phyloP scores from a whole-genome alignment of 2,329 filamentous ascomycete species.

The Pseudogymnoascus sp. region DNA sequence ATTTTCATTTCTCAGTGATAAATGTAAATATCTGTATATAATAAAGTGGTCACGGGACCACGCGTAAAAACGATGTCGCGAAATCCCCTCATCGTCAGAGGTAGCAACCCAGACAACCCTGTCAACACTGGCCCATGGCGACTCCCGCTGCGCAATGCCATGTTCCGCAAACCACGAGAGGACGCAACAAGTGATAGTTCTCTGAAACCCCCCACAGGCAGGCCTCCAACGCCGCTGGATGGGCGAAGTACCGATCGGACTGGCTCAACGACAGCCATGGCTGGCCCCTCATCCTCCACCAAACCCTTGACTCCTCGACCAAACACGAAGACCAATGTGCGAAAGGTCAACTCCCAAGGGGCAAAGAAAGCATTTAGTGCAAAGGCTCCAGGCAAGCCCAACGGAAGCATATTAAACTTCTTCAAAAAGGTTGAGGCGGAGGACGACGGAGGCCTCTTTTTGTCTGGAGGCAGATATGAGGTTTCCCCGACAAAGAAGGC shows the following conservation, averaged over 20 bases:
- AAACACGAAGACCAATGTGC: slow-evolving; percentile 23
- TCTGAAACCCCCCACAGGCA: slow-evolving; percentile 40
- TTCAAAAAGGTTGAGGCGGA: slow-evolving; percentile 58
- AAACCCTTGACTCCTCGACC: slow-evolving; percentile 26
- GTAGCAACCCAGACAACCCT: background rate
- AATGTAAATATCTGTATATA: background rate
- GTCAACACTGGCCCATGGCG: background rate
- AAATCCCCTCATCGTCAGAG: background rate
- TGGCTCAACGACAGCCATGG: slow-evolving; percentile 17
- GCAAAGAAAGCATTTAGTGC: slow-evolving; percentile 20
- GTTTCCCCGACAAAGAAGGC: slow-evolving; percentile 20
- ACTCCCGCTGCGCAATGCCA: slow-evolving; percentile 21
- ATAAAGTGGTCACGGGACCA: slow-evolving; percentile 9
- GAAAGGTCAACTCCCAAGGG: slow-evolving; percentile 13
- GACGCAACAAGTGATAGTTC: slow-evolving; percentile 32
- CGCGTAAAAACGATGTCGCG: slow-evolving; percentile 8
- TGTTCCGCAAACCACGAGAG: slow-evolving; percentile 50
- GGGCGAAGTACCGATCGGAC: background rate
- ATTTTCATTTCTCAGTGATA: background rate
- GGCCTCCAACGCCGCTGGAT: slow-evolving; percentile 44
- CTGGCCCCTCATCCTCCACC: slow-evolving; percentile 18
- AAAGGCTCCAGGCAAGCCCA: slow-evolving; percentile 33
- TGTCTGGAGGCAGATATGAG: slow-evolving; percentile 30
- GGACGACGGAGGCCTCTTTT: slow-evolving; percentile 52
- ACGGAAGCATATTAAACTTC: slow-evolving; percentile 65